These are phyloP conservation scores for Phytophthora boehmeriae DNA, from an alignment of 352 stramenopile genomes.

Conservation along the genomic window DNA sequence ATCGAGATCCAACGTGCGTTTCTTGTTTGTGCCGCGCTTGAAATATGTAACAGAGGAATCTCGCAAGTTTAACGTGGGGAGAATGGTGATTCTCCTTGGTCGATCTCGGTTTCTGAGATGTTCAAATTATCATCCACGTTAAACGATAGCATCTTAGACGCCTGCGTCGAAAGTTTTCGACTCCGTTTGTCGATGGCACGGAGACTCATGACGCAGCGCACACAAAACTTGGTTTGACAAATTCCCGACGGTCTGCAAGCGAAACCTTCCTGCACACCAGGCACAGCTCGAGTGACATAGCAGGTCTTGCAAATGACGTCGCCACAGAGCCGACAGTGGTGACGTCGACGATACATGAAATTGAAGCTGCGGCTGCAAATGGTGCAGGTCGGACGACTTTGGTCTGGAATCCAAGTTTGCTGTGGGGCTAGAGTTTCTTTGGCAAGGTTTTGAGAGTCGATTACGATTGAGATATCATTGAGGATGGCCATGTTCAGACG, in stretches of 20 bases:
- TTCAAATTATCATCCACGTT: too few species aligned
- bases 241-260: conserved; percentile 23
- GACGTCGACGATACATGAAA: conserved; percentile 39
- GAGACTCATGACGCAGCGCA: conserved; percentile 56
- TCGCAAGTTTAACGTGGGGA: too few species aligned
- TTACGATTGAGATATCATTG: conserved; percentile 60
- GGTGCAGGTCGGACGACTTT: conserved; percentile 28
- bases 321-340: conserved; percentile 60
- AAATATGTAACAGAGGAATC: conserved; percentile 36
- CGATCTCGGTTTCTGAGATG: conserved; percentile 12
- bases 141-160: conserved; percentile 36
- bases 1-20: too few species aligned
- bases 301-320: conserved; percentile 61
- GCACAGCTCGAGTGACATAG: conserved; percentile 47
- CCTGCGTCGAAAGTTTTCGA: conserved; percentile 35
- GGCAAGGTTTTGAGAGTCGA: conserved; percentile 57
- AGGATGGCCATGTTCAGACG: conserved; percentile 54
- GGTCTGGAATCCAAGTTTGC: conserved; percentile 47
- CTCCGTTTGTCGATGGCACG: conserved; percentile 44
- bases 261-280: conserved; percentile 15
- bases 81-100: not conserved
- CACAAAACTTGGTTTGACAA: conserved; percentile 60
- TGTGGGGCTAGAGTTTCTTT: conserved; percentile 37
- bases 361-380: conserved; percentile 40
- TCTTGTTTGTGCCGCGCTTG: conserved; percentile 41